Conservation (phyloP, 208 protist genomes). For the Porcisia hertigi region DNA sequence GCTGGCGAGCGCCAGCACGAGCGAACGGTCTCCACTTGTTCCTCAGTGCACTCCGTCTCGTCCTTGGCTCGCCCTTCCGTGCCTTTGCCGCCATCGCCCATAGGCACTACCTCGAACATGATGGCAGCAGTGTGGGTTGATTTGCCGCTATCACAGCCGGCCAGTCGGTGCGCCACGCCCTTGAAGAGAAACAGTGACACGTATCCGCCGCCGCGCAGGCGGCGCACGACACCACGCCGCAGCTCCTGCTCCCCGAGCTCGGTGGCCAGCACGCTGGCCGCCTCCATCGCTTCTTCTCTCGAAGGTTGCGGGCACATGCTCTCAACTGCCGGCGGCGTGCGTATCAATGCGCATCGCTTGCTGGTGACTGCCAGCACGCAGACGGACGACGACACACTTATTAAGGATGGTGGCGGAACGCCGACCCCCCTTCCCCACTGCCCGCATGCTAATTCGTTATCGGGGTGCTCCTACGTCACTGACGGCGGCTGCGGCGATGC, state of each 20-base stretch:
- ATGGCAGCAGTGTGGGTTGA: conserved; percentile 58
- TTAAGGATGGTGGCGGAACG: background rate
- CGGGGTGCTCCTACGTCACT: background rate
- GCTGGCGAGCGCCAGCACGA: conserved; percentile 16
- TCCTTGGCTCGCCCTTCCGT: conserved; percentile 28
- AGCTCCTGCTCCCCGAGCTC: conserved; percentile 37
- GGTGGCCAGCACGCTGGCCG: conserved; percentile 39
- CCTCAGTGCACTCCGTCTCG: conserved; percentile 28
- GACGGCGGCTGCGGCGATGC: background rate
- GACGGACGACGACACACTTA: conserved; percentile 8
- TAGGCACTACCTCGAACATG: conserved; percentile 21
- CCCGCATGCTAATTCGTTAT: background rate
- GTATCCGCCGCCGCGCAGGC: conserved; percentile 26
- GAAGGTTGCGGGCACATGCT: conserved; percentile 16
- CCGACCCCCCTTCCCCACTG: background rate
- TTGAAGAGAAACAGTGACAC: conserved; percentile 13
- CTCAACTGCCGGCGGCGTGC: conserved; percentile 5
- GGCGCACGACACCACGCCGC: conserved; percentile 44
- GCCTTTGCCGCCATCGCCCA: conserved; percentile 32
- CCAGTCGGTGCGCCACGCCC: conserved; percentile 31
- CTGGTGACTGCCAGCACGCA: conserved; percentile 29
- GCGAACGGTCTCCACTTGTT: conserved; percentile 32
- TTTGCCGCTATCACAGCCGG: conserved; percentile 25
- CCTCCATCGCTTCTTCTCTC: conserved; percentile 30
- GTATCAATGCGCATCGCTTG: conserved; percentile 10